Evolutionary conservation across 2,329 filamentous ascomycete genomes (phyloP).

Genomic region (Fusarium pseudoanthophilum): DNA sequence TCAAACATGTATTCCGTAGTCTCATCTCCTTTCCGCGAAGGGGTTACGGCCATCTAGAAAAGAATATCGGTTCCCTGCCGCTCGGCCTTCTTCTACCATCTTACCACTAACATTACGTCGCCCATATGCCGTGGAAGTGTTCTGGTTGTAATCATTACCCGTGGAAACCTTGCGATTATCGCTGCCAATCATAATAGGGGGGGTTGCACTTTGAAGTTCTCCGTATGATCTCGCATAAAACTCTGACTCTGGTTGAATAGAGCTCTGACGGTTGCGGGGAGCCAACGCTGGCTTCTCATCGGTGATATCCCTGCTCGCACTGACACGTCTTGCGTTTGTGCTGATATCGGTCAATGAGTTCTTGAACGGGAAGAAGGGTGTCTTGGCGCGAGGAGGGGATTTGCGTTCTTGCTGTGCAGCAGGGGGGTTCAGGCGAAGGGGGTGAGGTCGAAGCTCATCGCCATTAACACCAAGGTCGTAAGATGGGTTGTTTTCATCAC

Average conservation of each 20-base stretch:
- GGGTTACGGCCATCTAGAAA: conserved; percentile 37
- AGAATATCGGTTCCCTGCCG: conserved; percentile 41
- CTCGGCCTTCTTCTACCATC: conserved; percentile 75
- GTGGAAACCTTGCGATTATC: conserved; percentile 65
- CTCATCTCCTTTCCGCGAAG: conserved; percentile 25
- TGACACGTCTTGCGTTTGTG: conserved; percentile 57
- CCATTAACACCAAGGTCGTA: conserved; percentile 45
- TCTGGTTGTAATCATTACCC: conserved; percentile 64
- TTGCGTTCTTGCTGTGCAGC: conserved; percentile 16
- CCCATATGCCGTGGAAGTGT: conserved; percentile 49
- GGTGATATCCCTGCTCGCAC: conserved; percentile 58
- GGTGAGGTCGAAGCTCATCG: conserved; percentile 58
- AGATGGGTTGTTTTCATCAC: conserved; percentile 50
- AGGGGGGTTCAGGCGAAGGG: conserved; percentile 63
- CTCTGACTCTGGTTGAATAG: conserved; percentile 59
- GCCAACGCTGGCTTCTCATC: conserved; percentile 49
- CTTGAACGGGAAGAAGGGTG: conserved; percentile 36
- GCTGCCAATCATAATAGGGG: conserved; percentile 65
- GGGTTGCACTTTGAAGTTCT: conserved; percentile 63
- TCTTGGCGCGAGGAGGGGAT: conserved; percentile 33
- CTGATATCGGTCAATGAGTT: conserved; percentile 58
- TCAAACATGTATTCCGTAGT: conserved; percentile 12
- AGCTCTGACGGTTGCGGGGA: conserved; percentile 50
- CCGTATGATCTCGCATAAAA: conserved; percentile 70
- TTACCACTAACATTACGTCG: conserved; percentile 77